Percentiles rank a stretch among this genome's conserved stretches.
Conservation (phyloP, 202 grass and related monocot species). For the Setaria italica region DNA sequence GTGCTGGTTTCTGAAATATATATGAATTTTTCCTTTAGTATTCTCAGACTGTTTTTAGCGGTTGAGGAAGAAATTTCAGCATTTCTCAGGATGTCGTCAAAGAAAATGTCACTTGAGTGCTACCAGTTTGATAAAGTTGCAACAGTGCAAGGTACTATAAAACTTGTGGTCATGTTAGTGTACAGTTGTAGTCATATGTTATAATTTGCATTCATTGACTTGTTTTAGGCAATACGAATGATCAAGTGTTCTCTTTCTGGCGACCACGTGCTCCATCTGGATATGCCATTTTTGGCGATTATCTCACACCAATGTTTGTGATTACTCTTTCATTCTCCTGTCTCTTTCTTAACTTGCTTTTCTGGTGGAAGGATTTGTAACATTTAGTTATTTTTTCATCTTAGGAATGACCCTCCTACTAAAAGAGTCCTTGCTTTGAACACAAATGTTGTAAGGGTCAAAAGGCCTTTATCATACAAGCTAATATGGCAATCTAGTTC, state of each 20-base stretch:
- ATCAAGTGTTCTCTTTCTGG: conserved; percentile 92
- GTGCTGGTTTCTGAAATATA: conserved; percentile 87
- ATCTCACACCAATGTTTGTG: conserved; percentile 85
- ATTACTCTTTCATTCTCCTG: conserved; percentile 42
- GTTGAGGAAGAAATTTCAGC: conserved; percentile 97
- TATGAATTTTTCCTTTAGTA: conserved; percentile 99
- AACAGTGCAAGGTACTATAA: conserved; percentile 65
- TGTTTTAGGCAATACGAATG: conserved; percentile 68
- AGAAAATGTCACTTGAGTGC: conserved; percentile 78
- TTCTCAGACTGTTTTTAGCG: conserved; percentile 87
- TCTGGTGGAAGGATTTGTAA: conserved; percentile 37
- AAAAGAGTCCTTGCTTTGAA: conserved; percentile 97
- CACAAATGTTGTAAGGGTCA: conserved; percentile 88
- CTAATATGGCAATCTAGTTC: conserved; percentile 71
- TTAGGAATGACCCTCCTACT: conserved; percentile 87
- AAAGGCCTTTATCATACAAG: conserved; percentile 92
- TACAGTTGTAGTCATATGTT: conserved; percentile 40
- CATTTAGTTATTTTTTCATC: conserved; percentile 34
- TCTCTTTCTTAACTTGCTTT: conserved; percentile 43
- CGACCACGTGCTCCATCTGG: conserved; percentile 95
- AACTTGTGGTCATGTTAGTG: conserved; percentile 21
- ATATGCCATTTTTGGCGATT: conserved; percentile 94
- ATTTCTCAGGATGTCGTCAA: conserved; percentile 88
- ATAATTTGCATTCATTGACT: conserved; percentile 25
- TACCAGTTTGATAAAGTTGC: conserved; percentile 91